Percentiles rank a stretch among this genome's conserved stretches.
phyloP scores from a whole-genome alignment of 495 filamentous ascomycete species.

The Trichocladium antarcticum region DNA sequence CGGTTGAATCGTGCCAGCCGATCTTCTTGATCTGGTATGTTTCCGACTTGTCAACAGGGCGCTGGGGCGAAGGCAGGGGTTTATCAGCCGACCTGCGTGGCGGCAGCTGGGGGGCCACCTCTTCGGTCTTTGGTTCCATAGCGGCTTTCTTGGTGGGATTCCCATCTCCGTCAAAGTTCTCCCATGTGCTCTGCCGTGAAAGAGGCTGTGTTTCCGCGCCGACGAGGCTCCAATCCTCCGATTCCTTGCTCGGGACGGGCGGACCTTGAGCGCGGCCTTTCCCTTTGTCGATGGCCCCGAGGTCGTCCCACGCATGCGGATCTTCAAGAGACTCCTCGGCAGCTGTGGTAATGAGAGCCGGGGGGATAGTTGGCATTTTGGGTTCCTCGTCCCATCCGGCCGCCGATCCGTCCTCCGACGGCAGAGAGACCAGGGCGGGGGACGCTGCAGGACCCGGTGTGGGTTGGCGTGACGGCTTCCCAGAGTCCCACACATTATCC shows the following conservation, averaged over 20 bases:
- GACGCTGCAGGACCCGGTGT: constrained; percentile 22
- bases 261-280: constrained; percentile 20
- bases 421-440: constrained; percentile 22
- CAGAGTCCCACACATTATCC: constrained; percentile 29
- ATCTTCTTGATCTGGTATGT: constrained; percentile 42
- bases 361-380: neutral
- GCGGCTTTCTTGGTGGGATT: constrained; percentile 14
- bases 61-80: constrained; percentile 28
- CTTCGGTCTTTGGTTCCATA: constrained; percentile 8
- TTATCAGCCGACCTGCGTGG: constrained; percentile 26
- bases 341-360: constrained; percentile 14
- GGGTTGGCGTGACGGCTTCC: constrained; percentile 22
- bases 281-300: constrained; percentile 25
- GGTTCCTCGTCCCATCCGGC: constrained; percentile 29
- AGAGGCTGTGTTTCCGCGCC: constrained; percentile 31
- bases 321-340: constrained; percentile 28
- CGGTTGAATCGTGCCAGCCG: constrained; percentile 33
- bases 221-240: constrained; percentile 41
- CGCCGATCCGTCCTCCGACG: constrained; percentile 22
- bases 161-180: constrained; percentile 27
- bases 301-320: constrained; percentile 36
- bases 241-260: constrained; percentile 9
- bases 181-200: constrained; percentile 31
- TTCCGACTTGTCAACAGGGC: constrained; percentile 31
- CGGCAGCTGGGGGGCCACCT: constrained; percentile 28